phyloP scores from a whole-genome alignment of 106 monocot species.

The Dendrobium catenatum region DNA sequence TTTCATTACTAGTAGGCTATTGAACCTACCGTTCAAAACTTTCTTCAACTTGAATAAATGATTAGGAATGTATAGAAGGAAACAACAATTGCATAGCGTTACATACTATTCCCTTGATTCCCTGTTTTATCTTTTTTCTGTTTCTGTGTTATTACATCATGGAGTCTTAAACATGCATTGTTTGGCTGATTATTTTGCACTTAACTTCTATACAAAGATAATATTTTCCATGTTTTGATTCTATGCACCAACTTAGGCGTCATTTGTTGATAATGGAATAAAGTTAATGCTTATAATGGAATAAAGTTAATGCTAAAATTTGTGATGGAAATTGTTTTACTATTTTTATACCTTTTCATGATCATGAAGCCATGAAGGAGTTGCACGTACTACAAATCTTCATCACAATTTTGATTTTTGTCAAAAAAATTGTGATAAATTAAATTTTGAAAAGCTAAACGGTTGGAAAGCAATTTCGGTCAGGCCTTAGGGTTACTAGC shows the following conservation, averaged over 20 bases:
- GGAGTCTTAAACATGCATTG: neutral
- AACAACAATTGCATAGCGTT: neutral
- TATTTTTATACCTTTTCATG: neutral
- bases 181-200: neutral
- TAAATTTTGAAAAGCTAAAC: neutral
- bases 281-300: neutral
- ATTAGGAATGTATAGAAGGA: neutral
- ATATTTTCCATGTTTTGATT: neutral
- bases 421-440: neutral
- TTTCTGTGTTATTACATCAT: neutral
- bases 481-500: neutral
- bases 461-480: neutral
- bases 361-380: neutral
- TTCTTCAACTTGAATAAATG: neutral
- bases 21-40: neutral
- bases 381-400: neutral
- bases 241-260: neutral
- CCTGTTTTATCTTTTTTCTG: neutral
- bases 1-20: neutral
- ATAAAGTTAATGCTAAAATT: neutral
- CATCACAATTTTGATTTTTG: neutral
- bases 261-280: neutral
- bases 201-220: neutral
- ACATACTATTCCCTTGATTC: neutral
- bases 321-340: neutral